These are phyloP conservation scores for Zizania latifolia DNA, from an alignment of 176 grass and related monocot species.

Conservation along the genomic window DNA sequence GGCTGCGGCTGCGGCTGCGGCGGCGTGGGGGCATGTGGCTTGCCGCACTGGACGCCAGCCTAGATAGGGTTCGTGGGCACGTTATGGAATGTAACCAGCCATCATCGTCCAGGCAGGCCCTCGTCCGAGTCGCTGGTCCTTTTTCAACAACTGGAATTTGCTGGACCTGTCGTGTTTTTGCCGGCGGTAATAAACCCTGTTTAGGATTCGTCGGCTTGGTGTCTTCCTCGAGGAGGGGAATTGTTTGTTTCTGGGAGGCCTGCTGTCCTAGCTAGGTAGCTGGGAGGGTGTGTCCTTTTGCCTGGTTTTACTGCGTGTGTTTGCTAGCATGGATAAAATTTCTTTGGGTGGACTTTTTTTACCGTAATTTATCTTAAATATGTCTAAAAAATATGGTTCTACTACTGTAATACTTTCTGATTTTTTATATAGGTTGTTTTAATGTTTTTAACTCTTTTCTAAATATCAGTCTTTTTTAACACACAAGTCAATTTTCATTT, in stretches of 20 bases:
- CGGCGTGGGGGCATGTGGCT: slow-evolving; percentile 27
- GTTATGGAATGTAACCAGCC: not conserved
- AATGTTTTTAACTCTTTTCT: too few species aligned
- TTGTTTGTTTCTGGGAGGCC: not conserved
- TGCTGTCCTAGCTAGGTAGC: not conserved
- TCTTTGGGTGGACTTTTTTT: too few species aligned
- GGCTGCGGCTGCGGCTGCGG: too few species aligned
- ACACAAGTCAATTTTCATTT: too few species aligned
- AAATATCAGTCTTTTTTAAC: too few species aligned
- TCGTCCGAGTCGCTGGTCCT: not conserved
- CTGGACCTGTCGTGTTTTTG: not conserved
- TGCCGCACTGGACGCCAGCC: slow-evolving; percentile 39
- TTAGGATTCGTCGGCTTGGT: not conserved
- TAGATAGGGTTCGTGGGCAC: slow-evolving; percentile 32
- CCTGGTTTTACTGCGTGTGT: too few species aligned
- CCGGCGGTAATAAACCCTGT: too few species aligned
- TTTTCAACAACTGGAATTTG: slow-evolving; percentile 12
- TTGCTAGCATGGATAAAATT: too few species aligned
- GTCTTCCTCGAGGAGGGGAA: not conserved
- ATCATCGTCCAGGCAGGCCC: not conserved
- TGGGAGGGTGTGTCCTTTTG: not conserved
- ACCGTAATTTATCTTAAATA: too few species aligned
- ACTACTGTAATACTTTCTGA: too few species aligned
- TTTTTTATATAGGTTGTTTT: too few species aligned
- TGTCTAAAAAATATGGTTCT: too few species aligned